These are phyloP conservation scores for Anethum foeniculum DNA, from an alignment of 140 eudicot species.

Conservation along the genomic window DNA sequence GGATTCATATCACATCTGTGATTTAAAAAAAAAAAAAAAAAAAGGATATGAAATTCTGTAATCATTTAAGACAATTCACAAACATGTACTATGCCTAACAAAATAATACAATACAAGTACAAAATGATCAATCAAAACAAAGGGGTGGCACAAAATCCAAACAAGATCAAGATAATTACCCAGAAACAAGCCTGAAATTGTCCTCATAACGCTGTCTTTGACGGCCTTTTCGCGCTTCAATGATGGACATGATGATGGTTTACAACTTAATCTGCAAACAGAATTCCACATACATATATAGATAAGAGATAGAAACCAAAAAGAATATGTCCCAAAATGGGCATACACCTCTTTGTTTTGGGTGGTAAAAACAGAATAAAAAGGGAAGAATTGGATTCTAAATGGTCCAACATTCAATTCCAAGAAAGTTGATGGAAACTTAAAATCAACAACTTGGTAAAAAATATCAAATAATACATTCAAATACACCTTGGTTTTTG, in stretches of 20 bases:
- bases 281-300: not conserved
- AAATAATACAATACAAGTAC: not conserved
- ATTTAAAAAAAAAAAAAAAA: no score
- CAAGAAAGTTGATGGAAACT: constrained; percentile 1
- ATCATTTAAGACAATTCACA: not conserved
- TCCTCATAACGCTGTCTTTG: constrained; percentile 46
- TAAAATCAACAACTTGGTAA: not conserved
- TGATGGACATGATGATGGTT: constrained; percentile 28
- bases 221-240: constrained; percentile 50
- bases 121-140: not conserved
- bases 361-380: not conserved
- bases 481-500: not conserved
- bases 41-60: not conserved
- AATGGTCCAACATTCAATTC: not conserved
- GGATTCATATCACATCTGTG: not conserved
- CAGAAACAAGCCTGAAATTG: constrained; percentile 50
- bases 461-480: not conserved
- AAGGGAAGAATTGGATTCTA: not conserved
- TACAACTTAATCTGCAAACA: constrained; percentile 18
- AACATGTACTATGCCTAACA: not conserved
- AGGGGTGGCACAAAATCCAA: no score
- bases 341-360: not conserved
- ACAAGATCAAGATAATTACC: constrained; percentile 15
- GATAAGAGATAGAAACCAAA: constrained; percentile 1
- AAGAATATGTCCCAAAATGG: not conserved